Base-by-base conservation (phyloP, 768 basidiomycete species). In the Macrocybe gigantea region DNA sequence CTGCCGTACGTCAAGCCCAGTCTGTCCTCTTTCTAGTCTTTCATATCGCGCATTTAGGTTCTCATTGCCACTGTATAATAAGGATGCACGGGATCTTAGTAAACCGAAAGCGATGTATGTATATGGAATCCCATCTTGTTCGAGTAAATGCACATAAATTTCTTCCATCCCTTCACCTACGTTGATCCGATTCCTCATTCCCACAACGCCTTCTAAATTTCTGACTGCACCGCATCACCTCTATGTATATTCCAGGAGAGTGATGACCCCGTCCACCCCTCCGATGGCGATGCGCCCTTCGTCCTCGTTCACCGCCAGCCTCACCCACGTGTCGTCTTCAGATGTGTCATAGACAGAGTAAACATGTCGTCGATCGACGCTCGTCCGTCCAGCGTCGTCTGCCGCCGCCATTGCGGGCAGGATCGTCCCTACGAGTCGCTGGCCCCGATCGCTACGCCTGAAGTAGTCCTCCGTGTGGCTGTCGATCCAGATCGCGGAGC, bases 401-500 rank as follows among this genome's bases (percentile, higher is more conserved):
- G 48, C 40, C 30, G 47, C 38, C 22, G 37, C 30, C 11, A 31
- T 15, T 30, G 22, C 15, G 7, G 42, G 49, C 8, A 52, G 52
- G 37, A 59, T 53, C 42, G 53, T 60, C n/a, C 77, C 79, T 0
- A 80, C 83, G 14, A 86, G 57, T 41, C 84, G 71, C 59, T 88
- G 85, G 0, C 83, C 82, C 6, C 60, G 66, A 43, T 78, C 72
- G 34, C 64, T 66, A 30, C 67, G 68, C 1, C 64, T 64, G 49
- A 67, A 64, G 57, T 73, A 71, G 33, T 71, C 73, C 49, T 80
- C 78, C 0, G 78, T 76, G 42, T 83, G 78, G 41, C 69, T 79
- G 53, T 88, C 85, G 33, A 84, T 64, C 79, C 83, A 88, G 11
- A 88, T 53, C 5, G 76, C 78, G 5, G 80, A 84, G 3, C 84